Percentiles rank a stretch among this genome's conserved stretches.
Conservation (phyloP, 352 stramenopile species). For the Pythium myriotylum region DNA sequence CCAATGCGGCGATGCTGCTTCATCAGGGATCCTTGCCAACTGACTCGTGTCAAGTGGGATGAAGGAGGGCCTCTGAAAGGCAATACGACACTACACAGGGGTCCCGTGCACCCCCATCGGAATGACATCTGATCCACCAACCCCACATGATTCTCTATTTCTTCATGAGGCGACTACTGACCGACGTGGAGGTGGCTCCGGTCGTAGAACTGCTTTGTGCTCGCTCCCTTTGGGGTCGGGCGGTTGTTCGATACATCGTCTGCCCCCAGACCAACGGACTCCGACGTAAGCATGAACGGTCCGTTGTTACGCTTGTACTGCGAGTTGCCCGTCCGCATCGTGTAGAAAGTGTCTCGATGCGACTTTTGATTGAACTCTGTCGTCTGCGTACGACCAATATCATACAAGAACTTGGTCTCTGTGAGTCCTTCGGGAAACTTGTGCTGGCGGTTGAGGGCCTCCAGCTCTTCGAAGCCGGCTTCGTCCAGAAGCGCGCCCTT, state of each 20-base stretch:
- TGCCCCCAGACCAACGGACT: conserved; percentile 62
- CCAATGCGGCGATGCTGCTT: conserved; percentile 23
- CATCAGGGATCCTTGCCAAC: not conserved
- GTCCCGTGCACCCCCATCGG: too few relatives aligned
- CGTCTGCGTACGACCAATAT: conserved; percentile 76
- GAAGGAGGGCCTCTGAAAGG: not conserved
- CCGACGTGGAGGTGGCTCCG: conserved; percentile 71
- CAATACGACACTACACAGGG: not conserved
- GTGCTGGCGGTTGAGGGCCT: conserved; percentile 47
- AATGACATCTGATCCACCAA: too few relatives aligned
- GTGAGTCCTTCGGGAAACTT: conserved; percentile 71
- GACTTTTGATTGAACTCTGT: conserved; percentile 87
- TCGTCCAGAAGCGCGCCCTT: conserved; percentile 46
- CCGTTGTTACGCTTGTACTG: conserved; percentile 81
- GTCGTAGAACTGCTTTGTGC: conserved; percentile 85
- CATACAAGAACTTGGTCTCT: conserved; percentile 80
- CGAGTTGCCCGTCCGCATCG: conserved; percentile 74
- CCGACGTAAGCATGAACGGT: conserved; percentile 79
- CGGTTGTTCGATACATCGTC: conserved; percentile 58
- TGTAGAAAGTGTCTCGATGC: conserved; percentile 85
- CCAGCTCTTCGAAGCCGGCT: conserved; percentile 41
- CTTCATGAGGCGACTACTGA: not conserved
- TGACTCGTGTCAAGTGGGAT: conserved; percentile 11
- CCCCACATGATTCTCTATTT: too few relatives aligned
- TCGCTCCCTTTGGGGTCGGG: conserved; percentile 68